Base-by-base conservation (phyloP, 73 alveolate species). In the Effrenium voratum region DNA sequence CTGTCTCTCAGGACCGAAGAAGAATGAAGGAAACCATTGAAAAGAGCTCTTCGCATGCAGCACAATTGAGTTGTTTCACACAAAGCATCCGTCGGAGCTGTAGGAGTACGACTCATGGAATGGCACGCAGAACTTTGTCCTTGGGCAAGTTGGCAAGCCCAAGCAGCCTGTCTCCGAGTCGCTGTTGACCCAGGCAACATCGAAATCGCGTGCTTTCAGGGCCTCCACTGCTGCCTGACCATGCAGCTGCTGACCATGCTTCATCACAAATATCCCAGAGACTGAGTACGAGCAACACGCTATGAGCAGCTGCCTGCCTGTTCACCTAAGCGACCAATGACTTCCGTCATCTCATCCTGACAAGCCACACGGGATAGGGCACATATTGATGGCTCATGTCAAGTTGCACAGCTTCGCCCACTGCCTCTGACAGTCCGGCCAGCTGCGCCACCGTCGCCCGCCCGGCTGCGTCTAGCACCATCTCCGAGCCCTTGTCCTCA, bases 401-500 rank as follows among this genome's bases (percentile, higher is more conserved):
- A 22, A 57, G n/a, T 22, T 57, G n/a, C 72, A 22, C 28, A 22
- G 16, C n/a, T 30, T 22, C 28, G 72, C 28, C 28, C 72, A 22
- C 28, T 57, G 16, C 72, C 72, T 57, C n/a, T 0, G 72, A 30
- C 28, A 57, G 72, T 30, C 28, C 72, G 72, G 72, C 16, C 72
- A 57, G 72, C 72, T 57, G 72, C 28, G 72, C 72, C 72, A 57
- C 72, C 72, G 72, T 57, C n/a, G 72, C 72, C 72, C 72, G 28
- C 72, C 72, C 28, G n/a, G 72, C 72, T 57, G 28, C 72, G 16
- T 57, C 28, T 22, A 57, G n/a, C 72, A 57, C 28, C 72, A 57
- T 22, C 28, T 57, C 28, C 72, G 16, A 30, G 72, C 72, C 28
- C 72, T 22, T 2, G 72, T 30, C 72, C 72, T 30, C 28, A 22